phyloP scores from a whole-genome alignment of 495 filamentous ascomycete species.

The Penicillium paradoxum region DNA sequence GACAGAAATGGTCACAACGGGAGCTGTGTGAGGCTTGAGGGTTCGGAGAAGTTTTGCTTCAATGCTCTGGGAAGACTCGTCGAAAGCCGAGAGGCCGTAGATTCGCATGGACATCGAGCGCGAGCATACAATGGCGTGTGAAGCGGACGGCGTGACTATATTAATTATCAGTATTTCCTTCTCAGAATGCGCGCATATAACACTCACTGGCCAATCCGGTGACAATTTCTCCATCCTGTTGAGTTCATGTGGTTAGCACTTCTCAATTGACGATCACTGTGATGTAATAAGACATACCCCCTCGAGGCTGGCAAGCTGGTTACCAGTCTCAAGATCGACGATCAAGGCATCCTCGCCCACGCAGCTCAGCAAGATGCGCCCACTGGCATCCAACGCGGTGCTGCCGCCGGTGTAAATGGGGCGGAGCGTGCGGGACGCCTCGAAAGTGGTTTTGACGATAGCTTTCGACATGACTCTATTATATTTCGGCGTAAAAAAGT shows the following conservation, averaged over 20 bases:
- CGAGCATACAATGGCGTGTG: constrained; percentile 85
- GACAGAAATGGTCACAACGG: constrained; percentile 75
- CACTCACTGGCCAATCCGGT: constrained; percentile 74
- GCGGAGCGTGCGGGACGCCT: constrained; percentile 71
- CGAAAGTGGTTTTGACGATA: constrained; percentile 76
- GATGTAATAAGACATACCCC: constrained; percentile 56
- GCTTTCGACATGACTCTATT: constrained; percentile 42
- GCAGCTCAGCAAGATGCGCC: constrained; percentile 78
- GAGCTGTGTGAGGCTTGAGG: constrained; percentile 83
- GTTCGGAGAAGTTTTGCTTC: constrained; percentile 67
- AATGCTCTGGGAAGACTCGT: constrained; percentile 47
- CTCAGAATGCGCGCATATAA: neutral
- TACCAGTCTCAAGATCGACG: constrained; percentile 78
- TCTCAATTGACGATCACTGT: neutral
- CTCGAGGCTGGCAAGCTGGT: constrained; percentile 79
- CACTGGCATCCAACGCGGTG: constrained; percentile 75
- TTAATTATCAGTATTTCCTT: constrained; percentile 10
- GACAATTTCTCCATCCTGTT: constrained; percentile 85
- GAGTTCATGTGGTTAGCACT: constrained; percentile 16
- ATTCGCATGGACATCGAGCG: constrained; percentile 92
- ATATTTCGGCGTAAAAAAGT: constrained; percentile 13
- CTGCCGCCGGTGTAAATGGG: constrained; percentile 92
- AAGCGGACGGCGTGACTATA: constrained; percentile 78
- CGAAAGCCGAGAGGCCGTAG: constrained; percentile 62
- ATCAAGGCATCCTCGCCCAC: constrained; percentile 84